Evolutionary conservation across 768 basidiomycete species (phyloP), one percentile per base, ranked within the genome.

Genomic region (Pholiota molesta): DNA sequence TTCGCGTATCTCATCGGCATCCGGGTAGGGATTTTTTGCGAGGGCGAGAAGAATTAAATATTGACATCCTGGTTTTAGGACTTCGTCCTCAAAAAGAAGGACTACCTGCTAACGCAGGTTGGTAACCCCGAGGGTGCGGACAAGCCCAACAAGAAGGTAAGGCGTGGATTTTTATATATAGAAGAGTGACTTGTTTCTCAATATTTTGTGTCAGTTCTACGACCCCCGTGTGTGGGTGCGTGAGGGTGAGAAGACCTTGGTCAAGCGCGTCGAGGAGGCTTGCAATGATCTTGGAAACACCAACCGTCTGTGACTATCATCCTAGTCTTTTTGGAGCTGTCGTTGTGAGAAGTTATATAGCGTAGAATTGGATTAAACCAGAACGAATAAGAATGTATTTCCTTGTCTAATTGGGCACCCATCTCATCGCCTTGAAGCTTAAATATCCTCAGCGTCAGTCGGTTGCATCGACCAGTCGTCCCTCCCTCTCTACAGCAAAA

Each of bases 221-320:
- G 95, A 97, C 76, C 96, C 95, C 54, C 93, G 97, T 81, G 90
- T 96, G 62, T 99, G 97, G 97, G 95, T 99, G 55, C 92, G 97
- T 71, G 95, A 97, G 79, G 96, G 96, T 67, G 95, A 99, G 83
- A 95, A 96, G 87, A 97, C 95, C 19, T 85, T 99, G 67, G 52
- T 75, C 52, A 84, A 75, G 64, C 94, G 97, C 72, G 94, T 97
- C 79, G 93, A 95, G 79, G 90, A 92, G 75, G 95, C 97, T n/a
- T 95, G 94, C 78, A 68, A 75, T 45, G 97, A 99, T 78, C 85
- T 99, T 62, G 93, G 90, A 67, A 94, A 83, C 68, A 73, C 78
- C 61, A 69, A 66, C 37, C 72, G 71, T 59, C 69, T 75, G 65
- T 75, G 62, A 69, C 31, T 21, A n/a, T 28, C 21, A 13, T 19